Percentiles rank a stretch among this genome's conserved stretches.
Evolutionary conservation across 2,329 filamentous ascomycete genomes (phyloP).

Genomic region (Capronia coronata): DNA sequence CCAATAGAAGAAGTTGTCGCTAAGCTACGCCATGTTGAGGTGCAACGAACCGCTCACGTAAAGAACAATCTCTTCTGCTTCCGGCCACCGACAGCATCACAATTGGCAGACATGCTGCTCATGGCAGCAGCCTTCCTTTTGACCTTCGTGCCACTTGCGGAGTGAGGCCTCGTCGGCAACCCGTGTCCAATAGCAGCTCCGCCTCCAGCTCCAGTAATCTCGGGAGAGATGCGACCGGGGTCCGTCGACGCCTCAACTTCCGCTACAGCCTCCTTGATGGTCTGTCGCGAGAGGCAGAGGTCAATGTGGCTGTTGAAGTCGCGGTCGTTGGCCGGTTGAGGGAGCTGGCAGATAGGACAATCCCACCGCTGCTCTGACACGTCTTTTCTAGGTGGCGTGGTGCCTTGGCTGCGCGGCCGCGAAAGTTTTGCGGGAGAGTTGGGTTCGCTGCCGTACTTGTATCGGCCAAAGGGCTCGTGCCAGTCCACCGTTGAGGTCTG

Average conservation of each 20-base stretch:
- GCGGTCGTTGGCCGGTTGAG: slow-evolving; percentile 70
- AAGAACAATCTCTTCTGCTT: slow-evolving; percentile 3
- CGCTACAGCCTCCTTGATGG: slow-evolving; percentile 73
- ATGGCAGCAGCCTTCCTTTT: slow-evolving; percentile 1
- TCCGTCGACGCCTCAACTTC: slow-evolving; percentile 9
- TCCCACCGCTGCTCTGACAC: slow-evolving; percentile 53
- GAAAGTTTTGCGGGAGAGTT: slow-evolving; percentile 21
- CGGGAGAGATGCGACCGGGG: slow-evolving; percentile 6
- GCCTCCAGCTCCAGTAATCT: not conserved
- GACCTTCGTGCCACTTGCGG: not conserved
- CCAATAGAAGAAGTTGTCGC: too few relatives aligned
- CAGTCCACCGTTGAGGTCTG: slow-evolving; percentile 20
- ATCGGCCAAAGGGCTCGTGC: slow-evolving; percentile 29
- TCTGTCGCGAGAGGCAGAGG: slow-evolving; percentile 75
- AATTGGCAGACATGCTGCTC: not conserved
- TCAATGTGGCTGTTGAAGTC: slow-evolving; percentile 90
- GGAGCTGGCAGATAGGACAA: slow-evolving; percentile 78
- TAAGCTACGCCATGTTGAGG: too few relatives aligned
- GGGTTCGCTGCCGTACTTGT: slow-evolving; percentile 27
- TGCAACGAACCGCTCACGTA: not conserved
- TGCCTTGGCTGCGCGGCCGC: slow-evolving; percentile 10
- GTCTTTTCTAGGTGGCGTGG: not conserved
- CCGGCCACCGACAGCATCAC: not conserved
- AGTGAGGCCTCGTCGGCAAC: not conserved
- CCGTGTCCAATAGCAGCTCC: not conserved